These are phyloP conservation scores for Chalciporus chontae DNA, from an alignment of 768 basidiomycete genomes.

Conservation along the genomic window DNA sequence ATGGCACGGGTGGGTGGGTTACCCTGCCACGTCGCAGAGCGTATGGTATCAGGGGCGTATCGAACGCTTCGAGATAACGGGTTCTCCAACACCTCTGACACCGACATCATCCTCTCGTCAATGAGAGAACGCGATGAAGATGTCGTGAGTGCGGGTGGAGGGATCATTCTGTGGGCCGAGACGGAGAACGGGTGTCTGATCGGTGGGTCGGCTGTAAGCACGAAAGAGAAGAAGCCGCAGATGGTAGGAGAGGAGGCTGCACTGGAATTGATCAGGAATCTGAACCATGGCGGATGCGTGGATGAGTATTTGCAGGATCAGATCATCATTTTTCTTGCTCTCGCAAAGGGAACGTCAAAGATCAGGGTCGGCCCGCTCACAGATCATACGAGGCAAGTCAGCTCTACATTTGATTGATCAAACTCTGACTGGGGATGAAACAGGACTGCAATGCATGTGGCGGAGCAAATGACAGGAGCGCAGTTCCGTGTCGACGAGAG, in stretches of 20 bases:
- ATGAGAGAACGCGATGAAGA: conserved; percentile 42
- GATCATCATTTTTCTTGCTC: conserved; percentile 72
- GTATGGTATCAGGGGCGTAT: conserved; percentile 55
- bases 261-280: conserved; percentile 49
- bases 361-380: conserved; percentile 56
- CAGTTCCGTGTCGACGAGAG: conserved; percentile 53
- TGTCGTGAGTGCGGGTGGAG: conserved; percentile 61
- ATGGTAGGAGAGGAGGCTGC: conserved; percentile 61
- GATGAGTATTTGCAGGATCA: conserved; percentile 75
- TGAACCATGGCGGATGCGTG: conserved; percentile 66
- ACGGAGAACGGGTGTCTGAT: conserved; percentile 63
- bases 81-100: background rate
- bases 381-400: conserved; percentile 60
- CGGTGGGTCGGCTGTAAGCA: conserved; percentile 65
- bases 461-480: conserved; percentile 64
- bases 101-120: conserved; percentile 37
- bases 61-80: conserved; percentile 41
- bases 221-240: conserved; percentile 43
- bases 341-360: conserved; percentile 61
- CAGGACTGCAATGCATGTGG: conserved; percentile 70
- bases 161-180: conserved; percentile 74
- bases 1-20: conserved; percentile 65
- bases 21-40: conserved; percentile 50
- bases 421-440: background rate
- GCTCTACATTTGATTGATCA: background rate